phyloP scores from a whole-genome alignment of 306 rosid species.

The Prunus mira region DNA sequence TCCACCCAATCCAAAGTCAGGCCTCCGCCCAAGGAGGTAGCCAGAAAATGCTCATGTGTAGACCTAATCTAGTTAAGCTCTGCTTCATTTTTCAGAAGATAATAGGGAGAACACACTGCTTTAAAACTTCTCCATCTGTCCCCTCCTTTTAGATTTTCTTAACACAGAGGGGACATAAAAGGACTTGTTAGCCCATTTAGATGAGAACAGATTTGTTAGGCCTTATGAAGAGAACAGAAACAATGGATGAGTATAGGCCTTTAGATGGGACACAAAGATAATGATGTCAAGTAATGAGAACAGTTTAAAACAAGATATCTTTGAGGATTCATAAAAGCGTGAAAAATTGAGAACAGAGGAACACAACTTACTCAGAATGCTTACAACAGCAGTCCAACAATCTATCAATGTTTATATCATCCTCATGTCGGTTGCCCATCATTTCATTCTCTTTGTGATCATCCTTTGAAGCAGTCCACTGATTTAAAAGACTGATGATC shows the following conservation, averaged over 20 bases:
- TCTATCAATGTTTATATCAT: conserved; percentile 37
- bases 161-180: too few relatives aligned
- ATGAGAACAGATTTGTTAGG: too few relatives aligned
- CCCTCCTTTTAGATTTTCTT: background rate
- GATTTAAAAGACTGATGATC: conserved; percentile 63
- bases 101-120: too few relatives aligned
- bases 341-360: background rate
- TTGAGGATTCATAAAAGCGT: background rate
- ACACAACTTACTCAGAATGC: conserved; percentile 44
- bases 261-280: background rate
- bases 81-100: too few relatives aligned
- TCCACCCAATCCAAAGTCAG: too few relatives aligned
- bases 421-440: conserved; percentile 22
- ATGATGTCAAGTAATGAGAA: background rate
- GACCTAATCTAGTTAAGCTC: too few relatives aligned
- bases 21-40: too few relatives aligned
- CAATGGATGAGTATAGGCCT: background rate
- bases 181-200: too few relatives aligned
- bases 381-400: conserved; percentile 62
- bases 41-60: too few relatives aligned
- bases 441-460: conserved; percentile 19
- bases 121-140: background rate
- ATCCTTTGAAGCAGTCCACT: conserved; percentile 58
- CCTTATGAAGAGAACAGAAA: too few relatives aligned
- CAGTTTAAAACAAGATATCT: background rate